Evolutionary conservation across 768 basidiomycete species (phyloP).

Genomic region (Austroboletus festivus): DNA sequence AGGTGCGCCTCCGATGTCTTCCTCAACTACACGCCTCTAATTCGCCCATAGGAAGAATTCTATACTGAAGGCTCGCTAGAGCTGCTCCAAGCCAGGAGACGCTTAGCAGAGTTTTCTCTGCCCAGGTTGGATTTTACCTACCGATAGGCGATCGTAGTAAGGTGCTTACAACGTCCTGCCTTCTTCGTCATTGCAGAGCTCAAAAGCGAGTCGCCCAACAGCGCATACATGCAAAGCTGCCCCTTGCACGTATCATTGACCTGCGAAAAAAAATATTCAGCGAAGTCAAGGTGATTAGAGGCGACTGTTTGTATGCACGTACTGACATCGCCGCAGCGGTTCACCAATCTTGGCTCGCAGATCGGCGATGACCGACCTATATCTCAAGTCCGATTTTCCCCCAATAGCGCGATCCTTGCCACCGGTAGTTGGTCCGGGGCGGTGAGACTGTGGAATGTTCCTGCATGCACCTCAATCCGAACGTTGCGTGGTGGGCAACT

Average conservation of each 20-base stretch:
- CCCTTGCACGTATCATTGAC: constrained; percentile 86
- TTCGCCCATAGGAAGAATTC: constrained; percentile 74
- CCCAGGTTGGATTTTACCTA: constrained; percentile 82
- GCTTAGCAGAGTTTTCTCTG: constrained; percentile 90
- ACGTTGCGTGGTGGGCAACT: constrained; percentile 62
- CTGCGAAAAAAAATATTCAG: constrained; percentile 86
- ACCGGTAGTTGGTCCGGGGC: constrained; percentile 97
- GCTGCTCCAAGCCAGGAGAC: constrained; percentile 79
- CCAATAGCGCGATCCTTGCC: constrained; percentile 82
- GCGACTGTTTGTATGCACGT: not conserved
- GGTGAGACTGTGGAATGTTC: constrained; percentile 94
- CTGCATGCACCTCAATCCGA: constrained; percentile 76
- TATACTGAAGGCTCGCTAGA: constrained; percentile 89
- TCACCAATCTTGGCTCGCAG: constrained; percentile 92
- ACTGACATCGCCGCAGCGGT: constrained; percentile 52
- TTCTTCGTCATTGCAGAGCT: constrained; percentile 68
- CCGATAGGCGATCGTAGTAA: constrained; percentile 52
- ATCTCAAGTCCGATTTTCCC: constrained; percentile 91
- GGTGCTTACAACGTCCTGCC: constrained; percentile 69
- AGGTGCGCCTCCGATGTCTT: constrained; percentile 41
- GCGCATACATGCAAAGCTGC: constrained; percentile 82
- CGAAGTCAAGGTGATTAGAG: constrained; percentile 73
- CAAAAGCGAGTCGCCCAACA: constrained; percentile 91
- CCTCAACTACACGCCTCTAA: constrained; percentile 1
- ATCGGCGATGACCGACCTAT: constrained; percentile 96